Conservation (phyloP, 164 flowering plant species). For the Litsea cubeba region DNA sequence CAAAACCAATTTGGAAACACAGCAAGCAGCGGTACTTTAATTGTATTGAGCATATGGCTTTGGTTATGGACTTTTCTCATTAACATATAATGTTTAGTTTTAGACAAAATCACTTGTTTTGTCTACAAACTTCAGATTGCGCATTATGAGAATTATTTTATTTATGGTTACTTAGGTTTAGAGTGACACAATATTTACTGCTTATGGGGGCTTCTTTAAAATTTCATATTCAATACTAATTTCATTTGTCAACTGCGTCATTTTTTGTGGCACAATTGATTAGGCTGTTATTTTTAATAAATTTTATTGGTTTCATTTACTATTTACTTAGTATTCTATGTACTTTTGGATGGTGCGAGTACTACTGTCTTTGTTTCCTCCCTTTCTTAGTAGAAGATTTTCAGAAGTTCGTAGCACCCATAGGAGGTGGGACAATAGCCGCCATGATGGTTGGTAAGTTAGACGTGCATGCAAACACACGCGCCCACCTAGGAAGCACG, state of each 20-base stretch:
- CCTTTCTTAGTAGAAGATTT: slow-evolving; percentile 58
- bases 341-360: slow-evolving; percentile 53
- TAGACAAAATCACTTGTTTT: too few relatives aligned
- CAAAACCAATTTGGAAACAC: slow-evolving; percentile 43
- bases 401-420: slow-evolving; percentile 60
- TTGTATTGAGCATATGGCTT: background rate
- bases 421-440: slow-evolving; percentile 71
- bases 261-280: background rate
- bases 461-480: background rate
- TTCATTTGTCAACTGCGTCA: background rate
- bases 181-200: background rate
- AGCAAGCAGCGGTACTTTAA: slow-evolving; percentile 56
- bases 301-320: background rate
- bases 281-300: background rate
- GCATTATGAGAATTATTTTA: too few relatives aligned
- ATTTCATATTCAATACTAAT: background rate
- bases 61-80: background rate
- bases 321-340: background rate
- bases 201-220: background rate
- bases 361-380: slow-evolving; percentile 73
- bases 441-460: slow-evolving; percentile 87
- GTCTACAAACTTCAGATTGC: too few relatives aligned
- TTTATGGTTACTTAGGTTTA: background rate
- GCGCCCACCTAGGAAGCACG: too few relatives aligned
- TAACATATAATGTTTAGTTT: too few relatives aligned